Evolutionary conservation across 495 filamentous ascomycete species (phyloP).

Genomic region (Talaromyces adpressus): DNA sequence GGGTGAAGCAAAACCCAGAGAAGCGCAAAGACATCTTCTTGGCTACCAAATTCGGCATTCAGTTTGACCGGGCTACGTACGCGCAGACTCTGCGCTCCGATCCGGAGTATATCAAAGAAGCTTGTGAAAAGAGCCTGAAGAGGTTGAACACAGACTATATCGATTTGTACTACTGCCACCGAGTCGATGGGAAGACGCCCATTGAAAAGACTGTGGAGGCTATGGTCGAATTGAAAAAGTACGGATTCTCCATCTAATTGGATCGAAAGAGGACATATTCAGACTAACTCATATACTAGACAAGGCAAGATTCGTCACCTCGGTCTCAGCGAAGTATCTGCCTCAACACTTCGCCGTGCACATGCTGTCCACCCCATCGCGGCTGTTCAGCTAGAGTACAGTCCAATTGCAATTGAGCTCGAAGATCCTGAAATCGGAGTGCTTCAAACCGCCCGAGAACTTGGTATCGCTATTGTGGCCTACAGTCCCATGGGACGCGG

Average conservation of each 20-base stretch:
- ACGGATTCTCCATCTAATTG: not conserved
- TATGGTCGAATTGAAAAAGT: slow-evolving; percentile 23
- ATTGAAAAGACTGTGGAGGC: slow-evolving; percentile 39
- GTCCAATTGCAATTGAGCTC: slow-evolving; percentile 52
- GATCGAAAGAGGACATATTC: not conserved
- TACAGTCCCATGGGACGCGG: slow-evolving; percentile 59
- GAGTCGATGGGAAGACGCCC: slow-evolving; percentile 51
- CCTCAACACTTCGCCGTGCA: slow-evolving; percentile 52
- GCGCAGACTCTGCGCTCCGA: slow-evolving; percentile 32
- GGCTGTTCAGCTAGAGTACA: slow-evolving; percentile 60
- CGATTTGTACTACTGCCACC: slow-evolving; percentile 57
- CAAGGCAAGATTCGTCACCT: slow-evolving; percentile 54
- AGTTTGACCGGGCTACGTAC: slow-evolving; percentile 12
- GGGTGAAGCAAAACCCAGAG: slow-evolving; percentile 46
- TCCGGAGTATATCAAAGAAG: slow-evolving; percentile 43
- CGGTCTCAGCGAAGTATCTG: slow-evolving; percentile 49
- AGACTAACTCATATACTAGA: slow-evolving; percentile 19
- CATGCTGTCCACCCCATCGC: slow-evolving; percentile 51
- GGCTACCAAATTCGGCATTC: slow-evolving; percentile 46
- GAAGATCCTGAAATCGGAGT: slow-evolving; percentile 41
- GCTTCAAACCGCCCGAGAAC: slow-evolving; percentile 49
- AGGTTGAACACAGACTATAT: slow-evolving; percentile 45
- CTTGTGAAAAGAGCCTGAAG: slow-evolving; percentile 46
- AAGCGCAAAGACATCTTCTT: slow-evolving; percentile 53
- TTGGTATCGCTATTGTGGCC: slow-evolving; percentile 54